These are phyloP conservation scores for Leccinum variicolor DNA, from an alignment of 768 basidiomycete genomes.

Conservation along the genomic window DNA sequence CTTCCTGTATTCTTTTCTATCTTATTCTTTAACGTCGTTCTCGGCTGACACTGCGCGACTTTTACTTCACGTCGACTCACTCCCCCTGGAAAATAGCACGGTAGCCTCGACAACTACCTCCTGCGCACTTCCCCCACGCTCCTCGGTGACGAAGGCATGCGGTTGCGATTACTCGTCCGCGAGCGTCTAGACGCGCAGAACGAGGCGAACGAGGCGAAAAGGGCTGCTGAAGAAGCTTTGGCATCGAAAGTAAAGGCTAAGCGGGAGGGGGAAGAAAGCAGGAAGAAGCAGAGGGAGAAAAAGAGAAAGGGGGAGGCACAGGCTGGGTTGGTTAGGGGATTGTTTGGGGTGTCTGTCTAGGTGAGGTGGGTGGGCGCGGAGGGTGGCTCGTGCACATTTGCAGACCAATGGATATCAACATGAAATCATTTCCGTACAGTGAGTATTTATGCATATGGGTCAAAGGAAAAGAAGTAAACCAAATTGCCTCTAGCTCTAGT, in stretches of 20 bases:
- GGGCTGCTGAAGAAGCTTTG: constrained; percentile 16
- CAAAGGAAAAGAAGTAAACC: not conserved
- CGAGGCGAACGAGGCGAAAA: constrained; percentile 11
- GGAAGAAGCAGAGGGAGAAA: constrained; percentile 2
- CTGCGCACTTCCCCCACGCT: constrained; percentile 40
- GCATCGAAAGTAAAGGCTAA: constrained; percentile 11
- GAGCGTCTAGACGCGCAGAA: constrained; percentile 28
- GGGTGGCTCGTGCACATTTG: no score
- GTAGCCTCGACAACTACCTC: constrained; percentile 72
- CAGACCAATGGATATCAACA: not conserved
- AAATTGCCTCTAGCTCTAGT: not conserved
- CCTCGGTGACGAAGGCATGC: constrained; percentile 41
- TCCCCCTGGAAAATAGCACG: constrained; percentile 39
- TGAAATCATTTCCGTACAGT: not conserved
- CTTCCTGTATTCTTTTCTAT: not conserved
- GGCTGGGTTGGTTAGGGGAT: constrained; percentile 12
- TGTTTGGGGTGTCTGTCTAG: constrained; percentile 12
- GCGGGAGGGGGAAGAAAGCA: constrained; percentile 9
- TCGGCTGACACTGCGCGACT: not conserved
- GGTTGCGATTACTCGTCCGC: constrained; percentile 41
- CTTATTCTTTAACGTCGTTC: not conserved
- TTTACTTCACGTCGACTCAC: not conserved
- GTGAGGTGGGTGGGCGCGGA: not conserved
- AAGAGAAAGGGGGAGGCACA: constrained; percentile 2
- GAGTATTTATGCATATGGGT: not conserved